Conservation (phyloP, 257 asterid species). For the Hygrophila difformis region DNA sequence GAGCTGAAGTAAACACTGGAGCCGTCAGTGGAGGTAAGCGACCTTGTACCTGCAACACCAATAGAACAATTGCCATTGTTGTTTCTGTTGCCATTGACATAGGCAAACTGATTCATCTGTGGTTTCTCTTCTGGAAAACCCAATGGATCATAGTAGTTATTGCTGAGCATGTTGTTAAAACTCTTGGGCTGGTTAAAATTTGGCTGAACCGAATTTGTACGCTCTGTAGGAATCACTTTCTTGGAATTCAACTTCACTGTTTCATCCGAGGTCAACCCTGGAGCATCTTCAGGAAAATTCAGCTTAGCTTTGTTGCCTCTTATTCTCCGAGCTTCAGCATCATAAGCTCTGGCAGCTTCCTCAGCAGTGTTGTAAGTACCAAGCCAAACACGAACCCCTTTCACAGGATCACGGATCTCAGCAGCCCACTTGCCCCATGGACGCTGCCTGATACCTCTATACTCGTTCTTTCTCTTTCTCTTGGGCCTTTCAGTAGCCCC, state of each 20-base stretch:
- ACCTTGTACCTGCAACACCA: constrained; percentile 23
- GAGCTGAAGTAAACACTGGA: constrained; percentile 44
- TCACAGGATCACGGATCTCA: constrained; percentile 89
- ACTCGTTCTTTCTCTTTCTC: constrained; percentile 86
- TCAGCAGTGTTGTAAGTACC: constrained; percentile 96
- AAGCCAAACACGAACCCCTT: constrained; percentile 95
- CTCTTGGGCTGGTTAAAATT: constrained; percentile 13
- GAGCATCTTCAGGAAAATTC: constrained; percentile 68
- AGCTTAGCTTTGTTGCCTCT: constrained; percentile 86
- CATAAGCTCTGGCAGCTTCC: constrained; percentile 97
- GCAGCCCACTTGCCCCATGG: constrained; percentile 99
- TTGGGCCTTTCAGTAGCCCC: constrained; percentile 50
- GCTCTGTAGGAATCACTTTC: constrained; percentile 23
- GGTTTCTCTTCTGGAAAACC: constrained; percentile 53
- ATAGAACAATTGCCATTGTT: constrained; percentile 18
- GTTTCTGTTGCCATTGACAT: too few species aligned
- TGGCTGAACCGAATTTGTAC: constrained; percentile 13
- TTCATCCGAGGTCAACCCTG: constrained; percentile 25
- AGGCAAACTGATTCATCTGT: constrained; percentile 24
- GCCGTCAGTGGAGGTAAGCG: constrained; percentile 30
- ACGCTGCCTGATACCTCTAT: constrained; percentile 86
- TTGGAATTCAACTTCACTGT: constrained; percentile 25
- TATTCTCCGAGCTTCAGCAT: constrained; percentile 73
- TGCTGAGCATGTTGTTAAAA: constrained; percentile 15
- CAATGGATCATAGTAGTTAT: constrained; percentile 19